Percentiles rank a stretch among this genome's conserved stretches.
Conservation (phyloP, 2,329 filamentous ascomycete genomes). For the Parafenestella ontariensis region DNA sequence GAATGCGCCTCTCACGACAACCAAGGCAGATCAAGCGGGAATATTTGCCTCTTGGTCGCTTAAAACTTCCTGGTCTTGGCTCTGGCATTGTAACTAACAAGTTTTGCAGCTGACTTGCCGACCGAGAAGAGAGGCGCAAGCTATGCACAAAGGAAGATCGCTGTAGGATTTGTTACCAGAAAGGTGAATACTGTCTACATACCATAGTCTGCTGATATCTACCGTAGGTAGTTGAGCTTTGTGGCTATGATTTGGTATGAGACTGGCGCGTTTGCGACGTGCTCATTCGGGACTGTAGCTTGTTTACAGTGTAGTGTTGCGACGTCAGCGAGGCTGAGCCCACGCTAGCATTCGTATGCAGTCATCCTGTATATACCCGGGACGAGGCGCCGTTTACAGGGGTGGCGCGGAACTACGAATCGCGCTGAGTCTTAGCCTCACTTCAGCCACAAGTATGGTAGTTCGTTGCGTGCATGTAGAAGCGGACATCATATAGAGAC, state of each 20-base stretch:
- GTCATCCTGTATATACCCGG: background rate
- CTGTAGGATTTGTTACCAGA: background rate
- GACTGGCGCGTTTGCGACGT: background rate
- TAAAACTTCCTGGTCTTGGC: conserved; percentile 6
- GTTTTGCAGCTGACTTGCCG: background rate
- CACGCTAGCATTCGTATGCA: background rate
- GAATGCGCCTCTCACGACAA: conserved; percentile 26
- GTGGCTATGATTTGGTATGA: background rate
- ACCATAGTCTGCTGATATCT: background rate
- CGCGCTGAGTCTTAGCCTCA: background rate
- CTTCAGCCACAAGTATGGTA: background rate
- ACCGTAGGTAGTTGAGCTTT: background rate
- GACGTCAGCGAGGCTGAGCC: background rate
- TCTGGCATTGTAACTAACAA: conserved; percentile 6
- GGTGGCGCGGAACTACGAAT: conserved; percentile 12
- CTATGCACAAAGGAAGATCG: background rate
- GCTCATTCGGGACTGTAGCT: background rate
- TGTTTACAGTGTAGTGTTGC: background rate
- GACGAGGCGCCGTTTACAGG: conserved; percentile 9
- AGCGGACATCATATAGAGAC: background rate
- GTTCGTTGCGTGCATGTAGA: background rate
- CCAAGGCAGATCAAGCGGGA: conserved; percentile 26
- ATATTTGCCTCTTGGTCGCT: conserved; percentile 22
- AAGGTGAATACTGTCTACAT: background rate
- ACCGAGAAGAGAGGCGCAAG: background rate